Evolutionary conservation across 352 stramenopile species (phyloP), one percentile per base, ranked within the genome.

Genomic region (Pythium plurisporium): DNA sequence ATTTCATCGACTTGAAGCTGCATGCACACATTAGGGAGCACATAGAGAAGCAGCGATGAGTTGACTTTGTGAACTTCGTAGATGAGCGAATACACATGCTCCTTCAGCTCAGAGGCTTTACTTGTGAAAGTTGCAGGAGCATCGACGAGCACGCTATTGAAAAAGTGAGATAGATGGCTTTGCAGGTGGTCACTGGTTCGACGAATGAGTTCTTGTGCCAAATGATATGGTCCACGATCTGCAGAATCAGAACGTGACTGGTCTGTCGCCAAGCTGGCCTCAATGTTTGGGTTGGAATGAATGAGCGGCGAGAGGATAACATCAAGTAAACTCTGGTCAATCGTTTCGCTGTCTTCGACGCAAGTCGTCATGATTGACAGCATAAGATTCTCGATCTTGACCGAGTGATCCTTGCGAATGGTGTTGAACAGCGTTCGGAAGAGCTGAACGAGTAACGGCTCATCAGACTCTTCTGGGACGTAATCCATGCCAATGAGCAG

Each of bases 1-100:
- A 95, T 69, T 55, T 93, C 82, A 52, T 95, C 86, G 22, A 92
- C 84, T 69, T 95, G 82, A 12, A 95, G 78, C 48, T 95, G 83
- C 20, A 91, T 67, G 27, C 82, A 94, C 27, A 95, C 76, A 44
- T 89, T 94, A n/a, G 86, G 86, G 19, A 95, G 67, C 27, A 95
- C 84, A 49, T 90, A 87, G 9, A 91, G 53, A 44, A 95, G 45
- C 15, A 94, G 55, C 15, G 74, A 77, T n/a, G 86, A 70, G 14
- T 78, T 73, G n/a, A 92, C 73, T 51, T 87, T 87, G 74, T 95
- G 82, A 4, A 94, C 59, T 56, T 91, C 72, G 38, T 91, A 89
- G 41, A 95, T 91, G 6, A 95, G 70, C 11, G 82, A 70, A 54
- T 94, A 87, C 27, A 92, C 73, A 49, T 95, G 81, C 46, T 93